Conservation (phyloP, 129 eudicot genomes). For the Escallonia rubra region DNA sequence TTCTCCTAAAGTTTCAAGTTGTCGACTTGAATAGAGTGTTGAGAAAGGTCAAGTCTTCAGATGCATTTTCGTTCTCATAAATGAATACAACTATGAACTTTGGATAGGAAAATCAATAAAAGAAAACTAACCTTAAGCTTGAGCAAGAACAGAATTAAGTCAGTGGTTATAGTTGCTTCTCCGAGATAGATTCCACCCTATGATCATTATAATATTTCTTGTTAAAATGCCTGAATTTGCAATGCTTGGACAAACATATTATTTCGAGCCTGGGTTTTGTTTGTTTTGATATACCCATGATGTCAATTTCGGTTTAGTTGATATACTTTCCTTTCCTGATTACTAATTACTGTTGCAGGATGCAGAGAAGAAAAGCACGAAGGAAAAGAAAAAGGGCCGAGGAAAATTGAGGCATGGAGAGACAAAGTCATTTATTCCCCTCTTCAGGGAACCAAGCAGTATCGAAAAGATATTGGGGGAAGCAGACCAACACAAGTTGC, state of each 20-base stretch:
- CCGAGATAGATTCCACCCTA: no score
- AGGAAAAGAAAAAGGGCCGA: constrained; percentile 64
- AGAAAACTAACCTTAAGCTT: not conserved
- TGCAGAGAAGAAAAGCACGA: constrained; percentile 46
- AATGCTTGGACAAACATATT: no score
- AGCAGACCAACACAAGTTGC: constrained; percentile 58
- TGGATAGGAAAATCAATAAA: not conserved
- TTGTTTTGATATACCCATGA: no score
- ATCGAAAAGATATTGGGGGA: constrained; percentile 96
- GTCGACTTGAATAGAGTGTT: not conserved
- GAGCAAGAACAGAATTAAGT: not conserved
- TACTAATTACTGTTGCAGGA: constrained; percentile 28
- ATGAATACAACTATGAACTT: no score
- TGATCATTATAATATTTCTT: no score
- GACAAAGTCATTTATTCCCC: constrained; percentile 74
- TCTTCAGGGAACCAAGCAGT: constrained; percentile 89
- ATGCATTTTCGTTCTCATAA: no score
- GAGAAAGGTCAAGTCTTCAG: no score
- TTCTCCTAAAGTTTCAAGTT: no score
- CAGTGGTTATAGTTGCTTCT: no score
- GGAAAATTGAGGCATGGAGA: constrained; percentile 66
- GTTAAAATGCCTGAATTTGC: no score
- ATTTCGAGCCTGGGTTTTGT: no score
- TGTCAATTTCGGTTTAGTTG: no score
- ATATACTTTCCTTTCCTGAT: not conserved